phyloP scores from a whole-genome alignment of 2,329 filamentous ascomycete genomes.

The Hymenoscyphus linearis region DNA sequence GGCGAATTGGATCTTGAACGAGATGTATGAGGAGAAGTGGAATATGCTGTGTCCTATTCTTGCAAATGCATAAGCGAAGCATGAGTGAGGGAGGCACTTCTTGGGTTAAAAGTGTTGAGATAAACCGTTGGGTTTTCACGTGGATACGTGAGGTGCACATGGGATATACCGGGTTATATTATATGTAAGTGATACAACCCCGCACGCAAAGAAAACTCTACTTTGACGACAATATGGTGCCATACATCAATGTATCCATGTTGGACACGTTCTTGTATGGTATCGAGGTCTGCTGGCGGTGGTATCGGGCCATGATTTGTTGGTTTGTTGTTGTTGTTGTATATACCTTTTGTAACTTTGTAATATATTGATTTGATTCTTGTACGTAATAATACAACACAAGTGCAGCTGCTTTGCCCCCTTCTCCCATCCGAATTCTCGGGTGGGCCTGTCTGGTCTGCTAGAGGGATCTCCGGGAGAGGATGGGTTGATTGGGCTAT shows the following conservation, averaged over 20 bases:
- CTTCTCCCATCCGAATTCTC: no score
- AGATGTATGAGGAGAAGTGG: slow-evolving; percentile 25
- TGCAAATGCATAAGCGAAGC: slow-evolving; percentile 14
- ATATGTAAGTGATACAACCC: background rate
- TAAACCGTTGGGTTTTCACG: no score
- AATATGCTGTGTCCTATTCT: slow-evolving; percentile 16
- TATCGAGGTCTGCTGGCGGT: background rate
- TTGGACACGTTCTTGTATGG: background rate
- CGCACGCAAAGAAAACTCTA: background rate
- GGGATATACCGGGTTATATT: background rate
- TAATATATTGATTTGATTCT: no score
- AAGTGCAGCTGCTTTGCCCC: no score
- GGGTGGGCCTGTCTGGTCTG: no score
- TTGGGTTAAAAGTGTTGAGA: background rate
- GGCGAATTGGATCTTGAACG: slow-evolving; percentile 22
- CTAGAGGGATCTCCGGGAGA: no score
- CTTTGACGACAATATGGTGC: background rate
- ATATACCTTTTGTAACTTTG: no score
- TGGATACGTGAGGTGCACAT: no score
- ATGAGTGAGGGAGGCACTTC: background rate
- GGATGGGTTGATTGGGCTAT: no score
- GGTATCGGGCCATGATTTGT: no score
- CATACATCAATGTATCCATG: background rate
- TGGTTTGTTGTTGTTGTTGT: no score
- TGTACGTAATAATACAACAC: no score